These are phyloP conservation scores for Fusarium compactum DNA, from an alignment of 2,329 filamentous ascomycete species.

Conservation along the genomic window DNA sequence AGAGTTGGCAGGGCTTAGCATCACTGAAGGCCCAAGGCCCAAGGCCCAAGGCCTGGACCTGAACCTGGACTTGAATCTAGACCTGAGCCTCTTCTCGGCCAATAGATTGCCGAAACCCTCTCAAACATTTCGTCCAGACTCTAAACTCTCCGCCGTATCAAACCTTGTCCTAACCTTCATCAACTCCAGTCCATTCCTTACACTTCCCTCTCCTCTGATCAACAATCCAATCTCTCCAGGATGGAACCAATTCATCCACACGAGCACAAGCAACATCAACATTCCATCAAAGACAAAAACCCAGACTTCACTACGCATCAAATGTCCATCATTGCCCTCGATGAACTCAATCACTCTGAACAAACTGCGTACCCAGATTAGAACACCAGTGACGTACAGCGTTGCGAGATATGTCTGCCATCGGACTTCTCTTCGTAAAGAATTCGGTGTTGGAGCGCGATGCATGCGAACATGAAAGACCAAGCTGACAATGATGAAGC, in stretches of 20 bases:
- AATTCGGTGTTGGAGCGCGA: constrained; percentile 20
- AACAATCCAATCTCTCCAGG: constrained; percentile 47
- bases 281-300: constrained; percentile 55
- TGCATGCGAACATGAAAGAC: constrained; percentile 58
- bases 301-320: constrained; percentile 52
- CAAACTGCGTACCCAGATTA: constrained; percentile 57
- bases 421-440: constrained; percentile 41
- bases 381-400: constrained; percentile 44
- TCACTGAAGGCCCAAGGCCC: not conserved
- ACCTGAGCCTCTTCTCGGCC: not conserved
- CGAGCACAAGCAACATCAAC: constrained; percentile 51
- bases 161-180: constrained; percentile 25
- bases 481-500: constrained; percentile 62
- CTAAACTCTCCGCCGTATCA: constrained; percentile 34
- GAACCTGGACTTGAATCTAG: not conserved
- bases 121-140: constrained; percentile 10
- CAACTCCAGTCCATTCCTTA: constrained; percentile 44
- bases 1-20: constrained; percentile 4
- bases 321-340: constrained; percentile 50
- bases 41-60: not conserved
- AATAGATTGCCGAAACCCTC: not conserved
- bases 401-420: constrained; percentile 50
- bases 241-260: constrained; percentile 49
- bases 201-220: constrained; percentile 37
- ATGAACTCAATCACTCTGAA: constrained; percentile 59